Conservation (phyloP, 805 yeast genomes). For the Kuraishia floccosa region DNA sequence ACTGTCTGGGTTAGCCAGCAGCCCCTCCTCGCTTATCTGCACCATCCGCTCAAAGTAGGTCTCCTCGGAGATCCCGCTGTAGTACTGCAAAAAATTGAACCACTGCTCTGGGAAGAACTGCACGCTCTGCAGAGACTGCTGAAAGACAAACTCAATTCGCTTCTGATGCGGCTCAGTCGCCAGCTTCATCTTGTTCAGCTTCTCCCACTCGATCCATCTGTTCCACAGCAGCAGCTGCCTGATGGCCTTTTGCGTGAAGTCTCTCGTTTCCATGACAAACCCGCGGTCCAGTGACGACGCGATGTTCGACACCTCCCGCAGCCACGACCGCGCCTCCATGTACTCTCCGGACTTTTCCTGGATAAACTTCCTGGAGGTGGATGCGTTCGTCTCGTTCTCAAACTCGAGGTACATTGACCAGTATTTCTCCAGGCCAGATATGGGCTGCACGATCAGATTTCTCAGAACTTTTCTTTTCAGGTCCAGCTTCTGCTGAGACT, state of each 20-base stretch:
- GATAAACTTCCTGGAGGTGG: constrained; percentile 76
- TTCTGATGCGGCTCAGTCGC: constrained; percentile 34
- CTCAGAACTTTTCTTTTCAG: constrained; percentile 64
- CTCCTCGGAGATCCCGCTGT: constrained; percentile 6
- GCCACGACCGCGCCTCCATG: constrained; percentile 76
- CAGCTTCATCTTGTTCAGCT: constrained; percentile 53
- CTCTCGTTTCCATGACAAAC: constrained; percentile 7
- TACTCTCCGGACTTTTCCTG: constrained; percentile 75
- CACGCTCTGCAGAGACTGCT: constrained; percentile 51
- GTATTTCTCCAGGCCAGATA: constrained; percentile 57
- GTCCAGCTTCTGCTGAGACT: constrained; percentile 72
- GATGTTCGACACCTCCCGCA: constrained; percentile 55
- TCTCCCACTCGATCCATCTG: constrained; percentile 75
- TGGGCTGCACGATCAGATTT: constrained; percentile 64
- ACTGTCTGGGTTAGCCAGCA: constrained; percentile 59
- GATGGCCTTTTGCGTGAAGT: constrained; percentile 4
- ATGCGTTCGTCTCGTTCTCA: constrained; percentile 66
- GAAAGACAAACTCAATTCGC: constrained; percentile 63
- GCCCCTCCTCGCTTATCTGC: constrained; percentile 40
- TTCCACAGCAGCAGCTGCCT: constrained; percentile 50
- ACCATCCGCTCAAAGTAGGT: constrained; percentile 12
- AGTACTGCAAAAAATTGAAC: constrained; percentile 40
- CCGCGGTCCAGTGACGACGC: constrained; percentile 39
- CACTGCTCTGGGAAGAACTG: constrained; percentile 66
- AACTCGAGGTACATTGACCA: constrained; percentile 79